phyloP scores from a whole-genome alignment of 768 basidiomycete genomes.

The Xanthoconium stramineum region DNA sequence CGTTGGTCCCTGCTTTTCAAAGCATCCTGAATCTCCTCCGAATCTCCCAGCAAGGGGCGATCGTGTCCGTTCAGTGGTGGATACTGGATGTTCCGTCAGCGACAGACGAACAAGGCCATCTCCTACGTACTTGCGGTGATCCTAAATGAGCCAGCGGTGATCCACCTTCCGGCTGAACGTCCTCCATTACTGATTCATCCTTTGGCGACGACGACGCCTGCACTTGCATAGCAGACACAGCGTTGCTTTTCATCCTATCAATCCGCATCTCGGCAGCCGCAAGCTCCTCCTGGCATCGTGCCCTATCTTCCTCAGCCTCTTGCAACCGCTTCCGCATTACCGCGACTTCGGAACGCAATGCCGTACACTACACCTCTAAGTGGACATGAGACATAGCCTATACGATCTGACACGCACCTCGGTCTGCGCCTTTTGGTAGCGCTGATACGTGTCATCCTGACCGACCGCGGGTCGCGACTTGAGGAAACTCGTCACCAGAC shows the following conservation, averaged over 20 bases:
- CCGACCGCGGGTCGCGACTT: slow-evolving; percentile 32
- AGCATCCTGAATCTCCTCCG: slow-evolving; percentile 35
- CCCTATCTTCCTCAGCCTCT: slow-evolving; percentile 48
- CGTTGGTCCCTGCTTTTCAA: slow-evolving; percentile 36
- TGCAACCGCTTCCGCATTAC: slow-evolving; percentile 46
- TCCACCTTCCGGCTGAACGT: slow-evolving; percentile 39
- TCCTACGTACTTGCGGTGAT: slow-evolving; percentile 71
- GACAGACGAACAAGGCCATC: slow-evolving; percentile 24
- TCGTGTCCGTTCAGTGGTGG: slow-evolving; percentile 38
- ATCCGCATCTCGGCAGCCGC: slow-evolving; percentile 55
- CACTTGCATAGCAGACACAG: slow-evolving; percentile 46
- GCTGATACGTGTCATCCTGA: slow-evolving; percentile 40
- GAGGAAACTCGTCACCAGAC: slow-evolving; percentile 57
- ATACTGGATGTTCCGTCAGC: slow-evolving; percentile 43
- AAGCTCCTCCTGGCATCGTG: slow-evolving; percentile 50
- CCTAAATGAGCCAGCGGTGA: slow-evolving; percentile 46
- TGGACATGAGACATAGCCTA: neutral
- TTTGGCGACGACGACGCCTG: slow-evolving; percentile 33
- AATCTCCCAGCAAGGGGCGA: slow-evolving; percentile 38
- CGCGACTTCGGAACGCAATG: slow-evolving; percentile 57
- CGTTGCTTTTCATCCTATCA: slow-evolving; percentile 57
- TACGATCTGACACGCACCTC: slow-evolving; percentile 44
- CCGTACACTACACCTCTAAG: slow-evolving; percentile 44
- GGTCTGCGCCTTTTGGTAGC: slow-evolving; percentile 53
- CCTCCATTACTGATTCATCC: slow-evolving; percentile 30